Evolutionary conservation across 495 filamentous ascomycete species (phyloP).

Genomic region (Talaromyces liani): DNA sequence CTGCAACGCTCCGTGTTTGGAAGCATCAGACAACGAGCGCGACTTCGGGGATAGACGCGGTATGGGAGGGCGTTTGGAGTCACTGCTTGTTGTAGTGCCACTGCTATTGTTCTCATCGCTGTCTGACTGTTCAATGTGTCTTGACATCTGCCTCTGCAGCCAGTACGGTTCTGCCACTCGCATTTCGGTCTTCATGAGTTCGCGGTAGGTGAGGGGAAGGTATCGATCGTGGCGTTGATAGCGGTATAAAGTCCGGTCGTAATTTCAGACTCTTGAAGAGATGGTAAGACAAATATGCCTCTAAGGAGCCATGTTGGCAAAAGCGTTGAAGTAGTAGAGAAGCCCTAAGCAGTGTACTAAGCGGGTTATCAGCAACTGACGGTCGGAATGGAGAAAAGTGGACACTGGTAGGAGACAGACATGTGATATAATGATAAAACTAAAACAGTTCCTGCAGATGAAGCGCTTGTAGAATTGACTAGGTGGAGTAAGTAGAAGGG

Average conservation of each 20-base stretch:
- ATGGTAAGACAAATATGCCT: background rate
- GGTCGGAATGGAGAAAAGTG: background rate
- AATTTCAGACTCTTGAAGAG: background rate
- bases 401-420: background rate
- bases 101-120: constrained; percentile 9
- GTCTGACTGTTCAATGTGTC: constrained; percentile 7
- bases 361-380: background rate
- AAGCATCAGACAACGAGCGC: constrained; percentile 38
- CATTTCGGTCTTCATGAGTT: background rate
- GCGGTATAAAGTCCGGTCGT: background rate
- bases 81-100: background rate
- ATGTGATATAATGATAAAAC: background rate
- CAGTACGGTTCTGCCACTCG: constrained; percentile 6
- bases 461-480: background rate
- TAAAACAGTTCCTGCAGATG: background rate
- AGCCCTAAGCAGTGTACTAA: background rate
- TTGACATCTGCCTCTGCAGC: constrained; percentile 7
- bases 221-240: background rate
- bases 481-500: background rate
- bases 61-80: constrained; percentile 4
- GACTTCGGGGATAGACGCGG: constrained; percentile 28
- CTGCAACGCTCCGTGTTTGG: constrained; percentile 22
- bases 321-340: background rate
- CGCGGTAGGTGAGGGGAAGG: background rate
- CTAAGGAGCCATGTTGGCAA: background rate